Percentiles rank a stretch among this genome's conserved stretches.
These are phyloP conservation scores for Fusarium proliferatum DNA, from an alignment of 2,329 filamentous ascomycete species.

Conservation along the genomic window DNA sequence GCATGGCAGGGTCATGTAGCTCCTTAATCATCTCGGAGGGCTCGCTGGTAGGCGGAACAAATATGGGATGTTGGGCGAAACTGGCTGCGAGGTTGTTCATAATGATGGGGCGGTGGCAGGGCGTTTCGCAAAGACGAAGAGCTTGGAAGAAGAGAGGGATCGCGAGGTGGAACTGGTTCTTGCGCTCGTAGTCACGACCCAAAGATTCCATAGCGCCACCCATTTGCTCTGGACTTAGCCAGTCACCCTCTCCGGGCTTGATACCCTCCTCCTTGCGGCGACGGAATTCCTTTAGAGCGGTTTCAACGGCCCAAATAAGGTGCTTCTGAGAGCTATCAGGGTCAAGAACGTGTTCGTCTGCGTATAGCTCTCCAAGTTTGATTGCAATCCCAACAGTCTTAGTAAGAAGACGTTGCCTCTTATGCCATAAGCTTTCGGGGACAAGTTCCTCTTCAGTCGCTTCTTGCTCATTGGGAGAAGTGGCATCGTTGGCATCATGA, in stretches of 20 bases:
- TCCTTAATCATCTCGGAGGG: conserved; percentile 46
- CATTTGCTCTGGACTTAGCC: conserved; percentile 77
- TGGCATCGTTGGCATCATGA: not conserved
- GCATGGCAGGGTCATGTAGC: conserved; percentile 47
- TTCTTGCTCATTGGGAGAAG: conserved; percentile 29
- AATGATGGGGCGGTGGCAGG: conserved; percentile 83
- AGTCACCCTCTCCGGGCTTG: conserved; percentile 76
- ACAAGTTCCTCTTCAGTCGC: conserved; percentile 43
- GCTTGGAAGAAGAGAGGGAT: conserved; percentile 90
- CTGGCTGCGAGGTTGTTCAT: conserved; percentile 87
- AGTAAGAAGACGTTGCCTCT: conserved; percentile 74
- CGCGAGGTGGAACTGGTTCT: conserved; percentile 81
- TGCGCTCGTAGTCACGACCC: conserved; percentile 79
- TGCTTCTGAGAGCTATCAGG: conserved; percentile 77
- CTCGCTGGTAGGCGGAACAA: conserved; percentile 44
- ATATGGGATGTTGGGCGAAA: conserved; percentile 73
- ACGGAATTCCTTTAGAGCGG: conserved; percentile 78
- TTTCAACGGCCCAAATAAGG: conserved; percentile 85
- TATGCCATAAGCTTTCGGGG: conserved; percentile 64
- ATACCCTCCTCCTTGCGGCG: conserved; percentile 74
- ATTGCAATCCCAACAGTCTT: conserved; percentile 81
- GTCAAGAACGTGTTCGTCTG: conserved; percentile 79
- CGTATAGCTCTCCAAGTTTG: conserved; percentile 87
- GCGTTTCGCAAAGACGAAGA: conserved; percentile 71
- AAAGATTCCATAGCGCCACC: conserved; percentile 82